Evolutionary conservation across 228 moss, liverwort and hornwort species (phyloP), one percentile per base, ranked within the genome.

Genomic region (Sphagnum fallax): DNA sequence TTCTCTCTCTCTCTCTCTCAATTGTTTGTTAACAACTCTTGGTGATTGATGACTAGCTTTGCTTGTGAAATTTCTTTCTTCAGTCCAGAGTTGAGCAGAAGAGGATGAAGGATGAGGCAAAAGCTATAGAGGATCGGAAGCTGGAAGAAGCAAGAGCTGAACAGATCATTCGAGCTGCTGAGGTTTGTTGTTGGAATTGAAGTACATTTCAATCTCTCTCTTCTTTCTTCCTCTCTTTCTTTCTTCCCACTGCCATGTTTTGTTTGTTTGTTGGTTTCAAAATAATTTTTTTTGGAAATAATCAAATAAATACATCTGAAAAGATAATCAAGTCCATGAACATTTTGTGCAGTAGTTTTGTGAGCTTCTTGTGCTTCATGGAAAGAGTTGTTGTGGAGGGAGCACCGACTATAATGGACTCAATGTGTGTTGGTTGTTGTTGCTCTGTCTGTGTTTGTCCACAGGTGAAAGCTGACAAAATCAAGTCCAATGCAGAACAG

Each of bases 101-200:
- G 16, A 84, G 69, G 73, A 83, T 90, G 76, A 69, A 69, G 10
- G 81, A 90, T 60, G 95, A 95, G 75, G 87, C 88, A 4, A 92
- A 78, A 68, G 90, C 92, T 14, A 49, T 77, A 5, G 92, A 92
- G 73, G 66, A 64, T 67, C 81, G 82, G 59, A 90, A 92, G 81
- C 90, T 83, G 53, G 90, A 95, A 75, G 95, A 92, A 50, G 80
- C 80, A 63, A 83, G 87, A 64, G 95, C 92, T 57, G 87, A 90
- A 8, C 57, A 69, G 61, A 71, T 84, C 16, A 76, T 85, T 64
- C 77, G 78, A 61, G 50, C 63, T 13, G 85, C 92, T 53, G 85
- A 85, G 87, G 95, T 92, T 64, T 8, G 48, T 61, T 15, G 50
- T 4, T 49, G 9, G 50, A 32, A 32, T 32, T 32, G 32, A 32